Percentiles rank a stretch among this genome's conserved stretches.
phyloP scores from a whole-genome alignment of 164 flowering plant species.

The Annona cherimola region DNA sequence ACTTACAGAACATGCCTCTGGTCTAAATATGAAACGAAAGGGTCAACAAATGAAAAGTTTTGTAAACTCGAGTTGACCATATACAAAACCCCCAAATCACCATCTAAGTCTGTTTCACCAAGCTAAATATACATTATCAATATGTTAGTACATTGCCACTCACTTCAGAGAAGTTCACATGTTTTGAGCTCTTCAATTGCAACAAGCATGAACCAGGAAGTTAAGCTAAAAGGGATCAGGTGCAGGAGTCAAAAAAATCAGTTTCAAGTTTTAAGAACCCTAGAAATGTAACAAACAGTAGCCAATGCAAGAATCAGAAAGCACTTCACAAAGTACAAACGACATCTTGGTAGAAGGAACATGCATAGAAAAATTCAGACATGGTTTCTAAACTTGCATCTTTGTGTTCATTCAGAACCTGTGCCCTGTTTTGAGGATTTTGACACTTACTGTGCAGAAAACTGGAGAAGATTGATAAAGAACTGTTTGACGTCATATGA shows the following conservation, averaged over 20 bases:
- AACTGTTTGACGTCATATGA: slow-evolving; percentile 46
- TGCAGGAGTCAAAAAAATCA: neutral
- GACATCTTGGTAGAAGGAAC: neutral
- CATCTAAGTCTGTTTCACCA: neutral
- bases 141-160: neutral
- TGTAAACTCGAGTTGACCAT: too few species aligned
- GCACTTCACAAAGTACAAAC: neutral
- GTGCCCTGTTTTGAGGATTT: neutral
- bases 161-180: neutral
- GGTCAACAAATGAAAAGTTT: too few species aligned
- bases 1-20: too few species aligned
- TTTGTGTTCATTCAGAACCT: neutral
- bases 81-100: too few species aligned
- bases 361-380: neutral
- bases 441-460: slow-evolving; percentile 68
- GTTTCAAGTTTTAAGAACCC: neutral
- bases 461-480: slow-evolving; percentile 62
- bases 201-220: neutral
- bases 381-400: neutral
- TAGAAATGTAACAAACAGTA: neutral
- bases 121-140: neutral
- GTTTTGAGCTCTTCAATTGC: neutral
- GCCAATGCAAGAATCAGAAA: neutral
- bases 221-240: neutral
- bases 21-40: too few species aligned